A percentile compares a stretch with the other conserved stretches of the same genome.
phyloP scores from a whole-genome alignment of 2,329 filamentous ascomycete genomes.

The Botrytis galanthina region DNA sequence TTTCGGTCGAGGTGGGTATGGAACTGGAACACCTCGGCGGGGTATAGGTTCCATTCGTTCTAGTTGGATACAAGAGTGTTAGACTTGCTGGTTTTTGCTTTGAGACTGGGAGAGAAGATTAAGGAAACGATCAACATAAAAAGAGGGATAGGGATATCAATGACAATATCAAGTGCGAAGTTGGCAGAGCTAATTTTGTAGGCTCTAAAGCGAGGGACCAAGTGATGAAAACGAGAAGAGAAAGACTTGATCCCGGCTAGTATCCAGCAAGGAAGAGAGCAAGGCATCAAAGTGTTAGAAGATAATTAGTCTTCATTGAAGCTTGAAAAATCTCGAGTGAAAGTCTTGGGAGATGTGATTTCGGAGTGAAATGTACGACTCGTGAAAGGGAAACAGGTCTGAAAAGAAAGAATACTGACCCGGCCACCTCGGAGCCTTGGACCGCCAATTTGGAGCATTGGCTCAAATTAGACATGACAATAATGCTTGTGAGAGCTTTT shows the following conservation, averaged over 20 bases:
- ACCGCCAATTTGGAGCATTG: neutral
- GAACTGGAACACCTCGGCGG: neutral
- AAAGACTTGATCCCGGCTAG: neutral
- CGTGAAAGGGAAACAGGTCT: neutral
- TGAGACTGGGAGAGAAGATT: neutral
- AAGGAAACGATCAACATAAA: neutral
- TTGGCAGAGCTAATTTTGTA: neutral
- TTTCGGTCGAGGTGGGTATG: neutral
- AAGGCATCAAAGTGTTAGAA: neutral
- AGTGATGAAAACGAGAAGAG: neutral
- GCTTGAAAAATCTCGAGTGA: neutral
- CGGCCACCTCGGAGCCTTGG: neutral
- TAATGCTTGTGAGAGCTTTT: neutral
- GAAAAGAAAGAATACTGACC: neutral
- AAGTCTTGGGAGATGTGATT: neutral
- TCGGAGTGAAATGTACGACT: accelerated
- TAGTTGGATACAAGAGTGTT: neutral
- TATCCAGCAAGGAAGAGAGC: neutral
- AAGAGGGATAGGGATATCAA: neutral
- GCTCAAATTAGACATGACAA: neutral
- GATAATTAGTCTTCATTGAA: neutral
- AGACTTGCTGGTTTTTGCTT: neutral
- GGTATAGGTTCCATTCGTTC: neutral
- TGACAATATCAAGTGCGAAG: neutral
- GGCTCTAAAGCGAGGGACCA: neutral